Evolutionary conservation across 2,329 filamentous ascomycete genomes (phyloP).

Genomic region (Aspergillus intermedius): DNA sequence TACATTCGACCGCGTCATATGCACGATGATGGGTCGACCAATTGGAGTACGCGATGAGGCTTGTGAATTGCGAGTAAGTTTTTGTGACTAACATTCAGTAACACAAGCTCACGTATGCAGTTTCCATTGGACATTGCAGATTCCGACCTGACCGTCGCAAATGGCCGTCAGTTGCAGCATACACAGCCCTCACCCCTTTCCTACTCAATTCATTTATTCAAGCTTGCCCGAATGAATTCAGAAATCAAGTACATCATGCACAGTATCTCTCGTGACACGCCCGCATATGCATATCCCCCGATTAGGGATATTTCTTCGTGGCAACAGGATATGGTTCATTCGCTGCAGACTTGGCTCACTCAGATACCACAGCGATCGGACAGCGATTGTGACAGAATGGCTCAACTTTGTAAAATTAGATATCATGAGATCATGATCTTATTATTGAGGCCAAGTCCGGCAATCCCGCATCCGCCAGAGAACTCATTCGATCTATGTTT

Average conservation of each 20-base stretch:
- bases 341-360: slow-evolving; percentile 37
- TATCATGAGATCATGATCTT: slow-evolving; percentile 47
- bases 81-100: background rate
- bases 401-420: slow-evolving; percentile 37
- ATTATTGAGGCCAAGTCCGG: slow-evolving; percentile 47
- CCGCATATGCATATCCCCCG: slow-evolving; percentile 45
- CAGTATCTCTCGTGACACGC: slow-evolving; percentile 44
- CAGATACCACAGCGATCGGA: slow-evolving; percentile 27
- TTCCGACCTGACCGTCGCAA: background rate
- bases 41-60: slow-evolving; percentile 52
- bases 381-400: slow-evolving; percentile 6
- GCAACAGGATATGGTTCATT: slow-evolving; percentile 39
- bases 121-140: slow-evolving; percentile 13
- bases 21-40: slow-evolving; percentile 52
- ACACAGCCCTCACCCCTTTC: slow-evolving; percentile 9
- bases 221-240: slow-evolving; percentile 42
- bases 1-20: slow-evolving; percentile 46
- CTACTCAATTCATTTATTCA: slow-evolving; percentile 46
- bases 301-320: slow-evolving; percentile 42
- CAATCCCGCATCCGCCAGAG: slow-evolving; percentile 43
- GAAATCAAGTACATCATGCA: slow-evolving; percentile 55
- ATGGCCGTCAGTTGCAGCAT: background rate
- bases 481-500: slow-evolving; percentile 40
- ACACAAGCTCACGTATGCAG: slow-evolving; percentile 11
- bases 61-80: slow-evolving; percentile 45